Conservation (phyloP, 441 rosid species). For the Euphorbia schlechtendalii region DNA sequence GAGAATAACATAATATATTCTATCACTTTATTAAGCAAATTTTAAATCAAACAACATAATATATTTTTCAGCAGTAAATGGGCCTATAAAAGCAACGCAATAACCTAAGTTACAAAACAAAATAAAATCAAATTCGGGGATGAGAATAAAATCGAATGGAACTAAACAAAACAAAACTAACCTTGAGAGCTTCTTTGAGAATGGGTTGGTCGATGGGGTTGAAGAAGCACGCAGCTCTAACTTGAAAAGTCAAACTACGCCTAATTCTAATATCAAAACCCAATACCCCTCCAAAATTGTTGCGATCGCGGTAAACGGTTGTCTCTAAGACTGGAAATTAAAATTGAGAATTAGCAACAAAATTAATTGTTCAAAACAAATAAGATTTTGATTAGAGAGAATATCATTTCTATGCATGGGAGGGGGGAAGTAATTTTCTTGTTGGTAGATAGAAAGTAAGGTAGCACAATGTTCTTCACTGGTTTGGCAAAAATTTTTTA, state of each 20-base stretch:
- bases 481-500: too few species aligned
- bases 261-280: not conserved
- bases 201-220: conserved; percentile 44
- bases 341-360: not conserved
- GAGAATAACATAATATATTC: not conserved
- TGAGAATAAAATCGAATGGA: not conserved
- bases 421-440: too few species aligned
- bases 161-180: not conserved
- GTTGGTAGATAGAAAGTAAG: too few species aligned
- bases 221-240: conserved; percentile 26
- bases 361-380: not conserved
- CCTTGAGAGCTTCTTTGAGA: conserved; percentile 52
- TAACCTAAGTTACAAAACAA: not conserved
- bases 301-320: not conserved
- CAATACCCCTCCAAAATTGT: too few species aligned
- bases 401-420: too few species aligned
- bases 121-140: not conserved
- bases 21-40: not conserved
- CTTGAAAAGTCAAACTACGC: not conserved
- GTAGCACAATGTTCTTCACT: too few species aligned
- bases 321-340: not conserved
- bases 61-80: not conserved
- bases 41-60: not conserved
- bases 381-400: not conserved
- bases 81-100: not conserved